Base-by-base conservation (phyloP, 345 rosid species). In the Pistacia integerrima region DNA sequence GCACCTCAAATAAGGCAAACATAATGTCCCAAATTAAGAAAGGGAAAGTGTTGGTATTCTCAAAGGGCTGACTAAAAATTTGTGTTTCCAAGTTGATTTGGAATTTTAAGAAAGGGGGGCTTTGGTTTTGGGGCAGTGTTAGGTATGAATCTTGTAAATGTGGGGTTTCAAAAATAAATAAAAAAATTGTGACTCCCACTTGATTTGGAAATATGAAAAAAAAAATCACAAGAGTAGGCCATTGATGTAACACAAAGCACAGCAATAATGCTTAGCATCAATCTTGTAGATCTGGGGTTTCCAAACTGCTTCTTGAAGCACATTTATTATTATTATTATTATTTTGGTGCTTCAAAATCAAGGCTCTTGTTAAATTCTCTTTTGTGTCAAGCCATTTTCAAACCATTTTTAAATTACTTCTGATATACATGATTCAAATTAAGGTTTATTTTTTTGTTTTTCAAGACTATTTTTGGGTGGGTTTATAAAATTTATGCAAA, bases 181-280 rank as follows among this genome's bases (percentile, higher is more conserved):
- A 79, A 78, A 80, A 74, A 18, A 16, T 82, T 69, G 82, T 78
- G 67, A 72, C 80, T 71, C 77, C 79, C 76, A 78, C 68, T 70
- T 74, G 69, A 74, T 67, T 51, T 57, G 44, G 79, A 74, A 64
- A 66, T 74, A 49, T 65, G 9, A 48, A 4, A 14, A 18, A 2
- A 20, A 60, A 67, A 67, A 57, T 70, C 25, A 44, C 54, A 66
- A 16, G 60, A 18, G 64, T 36, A 33, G 52, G 69, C 60, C 14
- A 64, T 25, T 46, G 73, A 68, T 67, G 74, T 56, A 79, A 46
- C 57, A 68, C 81, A 67, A 79, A 71, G 67, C 77, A 72, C 46
- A 67, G 57, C 56, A 20, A 16, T 62, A 20, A 33, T 55, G 71
- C 35, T 75, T 57, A 67, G 62, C 74, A 58, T 71, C 36, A 68